These are phyloP conservation scores for Pythium vanterpoolii DNA, from an alignment of 352 stramenopile genomes.

Conservation along the genomic window DNA sequence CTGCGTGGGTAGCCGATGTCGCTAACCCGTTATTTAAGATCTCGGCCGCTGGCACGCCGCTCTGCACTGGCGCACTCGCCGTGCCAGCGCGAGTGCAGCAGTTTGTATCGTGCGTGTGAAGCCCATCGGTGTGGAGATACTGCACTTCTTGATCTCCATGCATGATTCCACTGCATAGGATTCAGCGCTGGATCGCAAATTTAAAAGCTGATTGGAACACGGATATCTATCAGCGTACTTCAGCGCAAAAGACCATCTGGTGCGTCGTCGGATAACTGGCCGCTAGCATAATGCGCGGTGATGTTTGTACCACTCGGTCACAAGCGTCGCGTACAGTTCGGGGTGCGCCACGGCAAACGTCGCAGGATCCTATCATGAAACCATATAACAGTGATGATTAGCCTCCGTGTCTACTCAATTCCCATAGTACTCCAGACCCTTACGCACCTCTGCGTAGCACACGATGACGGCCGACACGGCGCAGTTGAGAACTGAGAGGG, in stretches of 20 bases:
- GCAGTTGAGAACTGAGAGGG: background rate
- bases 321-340: background rate
- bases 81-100: too few species aligned
- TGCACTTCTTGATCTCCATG: too few species aligned
- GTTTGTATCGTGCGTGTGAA: too few species aligned
- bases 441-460: background rate
- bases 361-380: background rate
- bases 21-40: background rate
- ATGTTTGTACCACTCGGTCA: background rate
- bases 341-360: background rate
- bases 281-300: background rate
- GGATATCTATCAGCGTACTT: too few species aligned
- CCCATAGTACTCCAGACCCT: background rate
- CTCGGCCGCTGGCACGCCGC: background rate
- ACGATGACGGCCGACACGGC: background rate
- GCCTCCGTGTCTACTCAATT: too few species aligned
- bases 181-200: too few species aligned
- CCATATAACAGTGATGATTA: too few species aligned
- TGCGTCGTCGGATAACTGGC: background rate
- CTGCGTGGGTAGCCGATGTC: conserved; percentile 4
- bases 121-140: too few species aligned
- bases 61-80: conserved; percentile 13
- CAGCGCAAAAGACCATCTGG: too few species aligned
- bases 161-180: too few species aligned
- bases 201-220: too few species aligned